Evolutionary conservation across 768 basidiomycete species (phyloP), one percentile per base, ranked within the genome.

Genomic region (Termitomyces sp.): DNA sequence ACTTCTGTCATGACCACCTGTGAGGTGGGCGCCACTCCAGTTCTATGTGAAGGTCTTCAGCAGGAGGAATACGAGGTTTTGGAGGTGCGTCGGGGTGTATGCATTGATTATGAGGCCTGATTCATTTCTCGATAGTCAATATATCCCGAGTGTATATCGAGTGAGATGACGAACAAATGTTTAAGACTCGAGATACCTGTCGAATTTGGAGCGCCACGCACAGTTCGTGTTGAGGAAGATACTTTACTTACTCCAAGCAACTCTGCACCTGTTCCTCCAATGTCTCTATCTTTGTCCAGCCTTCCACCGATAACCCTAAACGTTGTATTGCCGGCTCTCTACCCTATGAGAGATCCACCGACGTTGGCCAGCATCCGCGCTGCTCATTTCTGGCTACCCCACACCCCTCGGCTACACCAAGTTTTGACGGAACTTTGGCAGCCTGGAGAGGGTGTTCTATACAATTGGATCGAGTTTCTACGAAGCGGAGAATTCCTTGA

Each of bases 381-480:
- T 8, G 79, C 81, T 8, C 78, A 86, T 61, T 74, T 79, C 32
- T 92, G 90, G 91, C 68, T 91, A 0, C 74, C 84, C 7, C 66
- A 73, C 1, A 66, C 75, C 8, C 44, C 66, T 11, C 68, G 66
- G 13, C 70, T 91, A 16, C 74, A 74, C 20, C 62, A 71, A 15
- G 68, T 70, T 11, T 74, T 92, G 53, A 61, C 70, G n/a, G 74
- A 77, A 1, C 83, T 82, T 78, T 92, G 89, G 89, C 77, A 80
- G 55, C 70, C 77, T 7, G 87, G 85, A 18, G 81, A 87, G 39
- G 81, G 81, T 22, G 76, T 89, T 6, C 75, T 93, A 4, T 92
- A 87, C 65, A 77, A 74, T 42, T 91, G 89, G 89, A 77, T 90
- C 50, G 90, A 92, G 70, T 87, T 79, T 72, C 80, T 92, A 54